These are phyloP conservation scores for Kwoniella europaea DNA, from an alignment of 768 basidiomycete genomes.

Conservation along the genomic window DNA sequence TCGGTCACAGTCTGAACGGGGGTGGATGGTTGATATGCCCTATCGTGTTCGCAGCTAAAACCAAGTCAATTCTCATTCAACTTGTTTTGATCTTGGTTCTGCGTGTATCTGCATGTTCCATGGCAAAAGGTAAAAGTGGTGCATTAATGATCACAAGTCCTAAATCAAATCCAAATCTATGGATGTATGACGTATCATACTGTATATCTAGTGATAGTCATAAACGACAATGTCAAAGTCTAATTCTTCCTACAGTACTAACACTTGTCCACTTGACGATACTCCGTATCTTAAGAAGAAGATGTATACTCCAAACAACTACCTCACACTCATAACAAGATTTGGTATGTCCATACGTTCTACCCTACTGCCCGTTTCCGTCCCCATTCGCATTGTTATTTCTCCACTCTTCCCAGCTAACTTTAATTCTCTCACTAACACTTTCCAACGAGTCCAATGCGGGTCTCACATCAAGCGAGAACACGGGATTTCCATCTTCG, in stretches of 20 bases:
- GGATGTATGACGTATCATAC: neutral
- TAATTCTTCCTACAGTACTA: too few relatives aligned
- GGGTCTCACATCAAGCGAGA: slow-evolving; percentile 92
- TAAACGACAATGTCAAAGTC: too few relatives aligned
- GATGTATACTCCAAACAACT: too few relatives aligned
- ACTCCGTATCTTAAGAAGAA: too few relatives aligned
- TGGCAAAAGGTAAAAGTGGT: neutral
- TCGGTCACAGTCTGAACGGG: neutral
- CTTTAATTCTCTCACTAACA: slow-evolving; percentile 70
- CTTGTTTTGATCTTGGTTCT: too few relatives aligned
- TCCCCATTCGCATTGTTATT: slow-evolving; percentile 5
- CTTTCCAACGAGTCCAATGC: slow-evolving; percentile 85
- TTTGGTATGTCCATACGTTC: neutral
- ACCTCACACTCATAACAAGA: neutral
- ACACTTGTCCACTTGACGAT: too few relatives aligned
- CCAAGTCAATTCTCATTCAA: too few relatives aligned
- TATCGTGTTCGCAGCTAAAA: too few relatives aligned
- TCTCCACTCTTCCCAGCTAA: slow-evolving; percentile 52
- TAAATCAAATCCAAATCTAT: neutral
- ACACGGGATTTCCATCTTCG: slow-evolving; percentile 88
- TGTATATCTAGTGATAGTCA: too few relatives aligned
- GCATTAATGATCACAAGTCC: neutral
- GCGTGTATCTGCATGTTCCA: neutral
- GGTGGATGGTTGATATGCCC: too few relatives aligned
- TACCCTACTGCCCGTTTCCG: neutral